Conservation (phyloP, 768 basidiomycete genomes). For the Hygrocybe punicea region DNA sequence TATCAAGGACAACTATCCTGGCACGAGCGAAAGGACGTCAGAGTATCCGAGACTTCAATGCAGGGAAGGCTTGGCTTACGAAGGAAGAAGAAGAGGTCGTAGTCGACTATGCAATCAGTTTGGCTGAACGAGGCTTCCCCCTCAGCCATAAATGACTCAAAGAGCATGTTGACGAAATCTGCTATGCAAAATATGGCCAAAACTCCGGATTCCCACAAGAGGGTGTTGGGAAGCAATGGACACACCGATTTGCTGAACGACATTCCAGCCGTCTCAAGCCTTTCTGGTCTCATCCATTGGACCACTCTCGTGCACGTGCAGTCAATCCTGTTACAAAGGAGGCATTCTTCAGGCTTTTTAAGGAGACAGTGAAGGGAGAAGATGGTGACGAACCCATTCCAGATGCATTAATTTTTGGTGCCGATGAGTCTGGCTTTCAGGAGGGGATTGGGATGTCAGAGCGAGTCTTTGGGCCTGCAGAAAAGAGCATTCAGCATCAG, state of each 20-base stretch:
- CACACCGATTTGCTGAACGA: slow-evolving; percentile 27
- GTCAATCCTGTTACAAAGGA: slow-evolving; percentile 37
- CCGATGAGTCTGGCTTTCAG: slow-evolving; percentile 37
- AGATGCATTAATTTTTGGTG: slow-evolving; percentile 30
- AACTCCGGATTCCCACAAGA: slow-evolving; percentile 21
- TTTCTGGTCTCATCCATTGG: slow-evolving; percentile 33
- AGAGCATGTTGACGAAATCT: slow-evolving; percentile 34
- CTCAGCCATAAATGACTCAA: slow-evolving; percentile 31
- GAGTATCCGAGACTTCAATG: slow-evolving; percentile 16
- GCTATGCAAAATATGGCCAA: slow-evolving; percentile 24
- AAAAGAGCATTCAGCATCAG: slow-evolving; percentile 29
- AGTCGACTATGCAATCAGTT: slow-evolving; percentile 25
- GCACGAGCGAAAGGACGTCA: neutral
- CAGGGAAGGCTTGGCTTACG: slow-evolving; percentile 27
- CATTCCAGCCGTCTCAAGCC: slow-evolving; percentile 27
- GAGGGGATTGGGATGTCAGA: slow-evolving; percentile 19
- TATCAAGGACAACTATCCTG: neutral
- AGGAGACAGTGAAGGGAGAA: slow-evolving; percentile 18
- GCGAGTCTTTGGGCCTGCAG: slow-evolving; percentile 28
- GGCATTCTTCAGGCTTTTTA: slow-evolving; percentile 34
- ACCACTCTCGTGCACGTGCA: slow-evolving; percentile 32
- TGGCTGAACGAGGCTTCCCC: slow-evolving; percentile 35
- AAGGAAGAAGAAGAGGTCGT: slow-evolving; percentile 29
- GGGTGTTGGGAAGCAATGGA: slow-evolving; percentile 40
- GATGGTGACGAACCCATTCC: slow-evolving; percentile 17